These are phyloP conservation scores for rapeseed (Brassica napus) DNA, from an alignment of 345 rosid genomes.

Conservation along the genomic window DNA sequence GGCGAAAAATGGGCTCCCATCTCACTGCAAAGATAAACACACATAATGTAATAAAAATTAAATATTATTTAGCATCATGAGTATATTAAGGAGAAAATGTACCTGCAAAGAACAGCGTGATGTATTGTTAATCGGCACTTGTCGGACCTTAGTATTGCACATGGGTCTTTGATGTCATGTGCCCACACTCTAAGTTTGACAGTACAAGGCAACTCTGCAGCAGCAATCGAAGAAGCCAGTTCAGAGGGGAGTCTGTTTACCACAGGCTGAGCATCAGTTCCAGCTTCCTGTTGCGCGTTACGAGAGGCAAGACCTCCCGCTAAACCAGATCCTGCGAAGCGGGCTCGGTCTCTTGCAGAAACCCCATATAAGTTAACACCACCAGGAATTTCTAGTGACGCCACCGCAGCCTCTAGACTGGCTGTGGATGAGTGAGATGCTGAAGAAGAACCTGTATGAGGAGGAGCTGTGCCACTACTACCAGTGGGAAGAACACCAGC, in stretches of 20 bases:
- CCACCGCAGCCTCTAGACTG: constrained; percentile 53
- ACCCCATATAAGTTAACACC: constrained; percentile 50
- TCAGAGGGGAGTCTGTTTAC: constrained; percentile 70
- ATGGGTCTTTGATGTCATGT: constrained; percentile 73
- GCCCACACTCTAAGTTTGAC: constrained; percentile 92
- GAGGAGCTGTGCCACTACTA: constrained; percentile 41
- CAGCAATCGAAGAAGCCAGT: constrained; percentile 77
- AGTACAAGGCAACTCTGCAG: constrained; percentile 95
- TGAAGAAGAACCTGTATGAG: constrained; percentile 41
- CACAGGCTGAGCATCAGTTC: constrained; percentile 52
- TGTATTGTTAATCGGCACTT: constrained; percentile 74
- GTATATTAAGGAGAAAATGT: constrained; percentile 22
- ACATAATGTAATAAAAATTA: constrained; percentile 14
- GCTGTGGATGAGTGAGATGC: constrained; percentile 42
- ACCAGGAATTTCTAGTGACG: constrained; percentile 54
- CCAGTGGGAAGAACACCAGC: constrained; percentile 53
- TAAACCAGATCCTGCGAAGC: constrained; percentile 48
- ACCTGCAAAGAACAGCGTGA: constrained; percentile 98
- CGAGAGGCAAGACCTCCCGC: constrained; percentile 45
- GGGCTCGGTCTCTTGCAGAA: constrained; percentile 54
- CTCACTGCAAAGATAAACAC: constrained; percentile 63
- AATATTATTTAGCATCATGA: too few relatives aligned
- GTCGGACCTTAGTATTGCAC: constrained; percentile 57
- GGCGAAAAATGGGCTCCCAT: constrained; percentile 99
- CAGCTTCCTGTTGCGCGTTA: constrained; percentile 37